Percentiles rank a stretch among this genome's conserved stretches.
phyloP scores from a whole-genome alignment of 768 basidiomycete genomes.

The Leccinellum luteum region DNA sequence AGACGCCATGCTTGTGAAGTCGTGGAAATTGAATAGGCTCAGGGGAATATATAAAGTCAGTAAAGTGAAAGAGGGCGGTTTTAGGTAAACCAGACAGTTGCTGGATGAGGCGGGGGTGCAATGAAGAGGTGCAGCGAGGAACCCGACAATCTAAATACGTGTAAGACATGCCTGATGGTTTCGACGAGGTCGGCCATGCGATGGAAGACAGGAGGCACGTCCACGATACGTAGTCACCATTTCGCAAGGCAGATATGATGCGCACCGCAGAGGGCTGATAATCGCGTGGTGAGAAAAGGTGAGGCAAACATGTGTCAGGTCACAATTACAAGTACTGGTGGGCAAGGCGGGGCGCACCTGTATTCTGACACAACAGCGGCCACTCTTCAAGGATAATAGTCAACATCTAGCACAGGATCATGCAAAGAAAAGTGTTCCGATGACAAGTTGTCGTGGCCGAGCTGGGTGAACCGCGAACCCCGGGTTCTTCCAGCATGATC shows the following conservation, averaged over 20 bases:
- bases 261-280: slow-evolving; percentile 31
- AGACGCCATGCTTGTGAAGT: slow-evolving; percentile 27
- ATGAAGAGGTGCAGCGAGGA: slow-evolving; percentile 19
- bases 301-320: slow-evolving; percentile 33
- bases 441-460: slow-evolving; percentile 3
- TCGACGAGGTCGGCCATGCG: slow-evolving; percentile 35
- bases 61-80: slow-evolving; percentile 3
- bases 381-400: slow-evolving; percentile 2
- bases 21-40: slow-evolving; percentile 14
- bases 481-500: background rate
- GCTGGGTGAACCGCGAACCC: background rate
- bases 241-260: slow-evolving; percentile 29
- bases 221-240: slow-evolving; percentile 18
- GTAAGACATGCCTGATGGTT: slow-evolving; percentile 32
- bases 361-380: slow-evolving; percentile 3
- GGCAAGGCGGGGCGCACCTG: slow-evolving; percentile 13
- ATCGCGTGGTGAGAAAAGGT: slow-evolving; percentile 31
- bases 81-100: slow-evolving; percentile 9
- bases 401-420: slow-evolving; percentile 15
- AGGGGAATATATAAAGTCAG: slow-evolving; percentile 9
- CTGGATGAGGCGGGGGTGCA: slow-evolving; percentile 16
- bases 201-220: slow-evolving; percentile 23
- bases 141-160: slow-evolving; percentile 29
- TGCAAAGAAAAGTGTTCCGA: slow-evolving; percentile 2
- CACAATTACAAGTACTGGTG: slow-evolving; percentile 2